A percentile compares a stretch with the other conserved stretches of the same genome.
phyloP scores from a whole-genome alignment of 345 rosid genomes.

The Pistacia atlantica region DNA sequence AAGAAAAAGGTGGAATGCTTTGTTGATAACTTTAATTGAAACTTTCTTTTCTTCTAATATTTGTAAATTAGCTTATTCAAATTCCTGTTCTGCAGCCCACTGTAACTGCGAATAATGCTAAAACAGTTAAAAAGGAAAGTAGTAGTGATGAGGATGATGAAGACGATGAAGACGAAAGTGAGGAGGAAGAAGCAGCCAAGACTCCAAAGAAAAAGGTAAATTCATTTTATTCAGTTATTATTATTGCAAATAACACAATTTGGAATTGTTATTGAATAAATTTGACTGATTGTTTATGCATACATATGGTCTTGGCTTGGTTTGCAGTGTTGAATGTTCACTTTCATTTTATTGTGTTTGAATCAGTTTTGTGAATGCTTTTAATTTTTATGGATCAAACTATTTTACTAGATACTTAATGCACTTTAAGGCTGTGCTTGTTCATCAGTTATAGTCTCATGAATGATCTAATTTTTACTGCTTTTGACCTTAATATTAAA shows the following conservation, averaged over 20 bases:
- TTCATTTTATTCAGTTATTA: background rate
- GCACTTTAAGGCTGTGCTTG: background rate
- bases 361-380: background rate
- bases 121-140: conserved; percentile 44
- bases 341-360: background rate
- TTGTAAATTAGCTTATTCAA: background rate
- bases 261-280: background rate
- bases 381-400: background rate
- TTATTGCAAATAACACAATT: too few relatives aligned
- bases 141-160: conserved; percentile 55
- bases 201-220: conserved; percentile 53
- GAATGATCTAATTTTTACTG: background rate
- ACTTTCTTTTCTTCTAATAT: background rate
- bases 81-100: conserved; percentile 24
- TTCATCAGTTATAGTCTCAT: background rate
- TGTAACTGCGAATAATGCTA: conserved; percentile 28
- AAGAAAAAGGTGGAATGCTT: conserved; percentile 40
- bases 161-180: conserved; percentile 63
- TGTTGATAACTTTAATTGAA: background rate
- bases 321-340: background rate
- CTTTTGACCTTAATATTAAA: background rate
- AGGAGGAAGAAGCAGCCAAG: conserved; percentile 48
- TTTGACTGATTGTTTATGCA: background rate
- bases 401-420: background rate
- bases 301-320: background rate